Evolutionary conservation across 345 rosid species (phyloP).

Genomic region (Adansonia digitata): DNA sequence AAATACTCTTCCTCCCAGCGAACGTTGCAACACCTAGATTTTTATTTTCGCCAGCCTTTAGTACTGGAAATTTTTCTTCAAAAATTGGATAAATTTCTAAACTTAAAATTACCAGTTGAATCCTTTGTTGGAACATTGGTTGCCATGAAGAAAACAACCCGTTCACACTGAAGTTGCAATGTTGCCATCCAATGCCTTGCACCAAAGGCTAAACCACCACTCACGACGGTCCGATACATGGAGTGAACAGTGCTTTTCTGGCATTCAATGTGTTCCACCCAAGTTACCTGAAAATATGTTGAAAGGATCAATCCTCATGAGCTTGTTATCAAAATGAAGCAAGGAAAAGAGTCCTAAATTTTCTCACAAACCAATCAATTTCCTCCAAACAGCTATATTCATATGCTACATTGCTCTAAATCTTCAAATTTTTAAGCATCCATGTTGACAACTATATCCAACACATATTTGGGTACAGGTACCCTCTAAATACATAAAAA

Average conservation of each 20-base stretch:
- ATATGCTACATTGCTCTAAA: too few relatives aligned
- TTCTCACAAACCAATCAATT: too few relatives aligned
- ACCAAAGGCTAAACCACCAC: conserved; percentile 84
- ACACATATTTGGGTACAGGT: too few relatives aligned
- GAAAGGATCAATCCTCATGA: background rate
- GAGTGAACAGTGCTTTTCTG: conserved; percentile 61
- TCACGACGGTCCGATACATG: conserved; percentile 67
- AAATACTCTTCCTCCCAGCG: conserved; percentile 93
- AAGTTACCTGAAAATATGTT: conserved; percentile 50
- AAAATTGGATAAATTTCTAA: too few relatives aligned
- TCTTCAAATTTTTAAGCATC: too few relatives aligned
- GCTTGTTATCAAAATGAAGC: background rate
- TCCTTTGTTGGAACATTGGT: conserved; percentile 98
- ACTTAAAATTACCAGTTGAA: conserved; percentile 64
- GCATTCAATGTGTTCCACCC: conserved; percentile 93
- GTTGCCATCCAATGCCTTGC: conserved; percentile 90
- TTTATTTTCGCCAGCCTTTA: background rate
- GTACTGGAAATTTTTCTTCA: background rate
- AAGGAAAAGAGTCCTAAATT: too few relatives aligned
- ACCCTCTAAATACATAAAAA: too few relatives aligned
- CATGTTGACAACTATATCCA: too few relatives aligned
- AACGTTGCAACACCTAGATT: conserved; percentile 73
- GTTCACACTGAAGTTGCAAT: conserved; percentile 76
- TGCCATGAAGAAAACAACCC: conserved; percentile 96
- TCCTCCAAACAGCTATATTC: too few relatives aligned